Evolutionary conservation across 1,284 basidiomycete species (phyloP).

Genomic region (Neolentinus lepideus): DNA sequence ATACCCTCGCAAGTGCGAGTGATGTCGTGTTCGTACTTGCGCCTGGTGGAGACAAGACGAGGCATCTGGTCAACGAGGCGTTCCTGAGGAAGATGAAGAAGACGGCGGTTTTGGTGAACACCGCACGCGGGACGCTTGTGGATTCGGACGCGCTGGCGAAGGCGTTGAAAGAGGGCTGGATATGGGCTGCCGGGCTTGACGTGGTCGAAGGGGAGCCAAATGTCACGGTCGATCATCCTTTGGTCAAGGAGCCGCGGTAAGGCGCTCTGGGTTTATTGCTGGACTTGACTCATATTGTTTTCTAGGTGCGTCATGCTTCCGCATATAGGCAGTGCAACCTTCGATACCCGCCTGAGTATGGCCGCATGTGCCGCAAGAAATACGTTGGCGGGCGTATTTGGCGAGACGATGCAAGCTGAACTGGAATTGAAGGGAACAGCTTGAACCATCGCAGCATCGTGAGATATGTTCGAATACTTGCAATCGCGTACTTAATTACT

Average conservation of each 20-base stretch:
- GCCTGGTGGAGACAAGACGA: constrained; percentile 68
- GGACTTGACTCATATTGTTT: constrained; percentile 4
- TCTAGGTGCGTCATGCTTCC: constrained; percentile 74
- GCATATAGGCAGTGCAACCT: constrained; percentile 87
- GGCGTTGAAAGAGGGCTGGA: constrained; percentile 69
- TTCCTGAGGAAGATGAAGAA: constrained; percentile 85
- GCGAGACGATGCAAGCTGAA: constrained; percentile 47
- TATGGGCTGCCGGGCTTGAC: constrained; percentile 91
- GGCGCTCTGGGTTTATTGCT: constrained; percentile 14
- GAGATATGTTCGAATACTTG: too few relatives aligned
- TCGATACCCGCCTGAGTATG: constrained; percentile 82
- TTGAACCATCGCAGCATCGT: too few relatives aligned
- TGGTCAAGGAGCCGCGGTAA: constrained; percentile 72
- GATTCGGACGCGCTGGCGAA: constrained; percentile 83
- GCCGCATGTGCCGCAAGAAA: constrained; percentile 67
- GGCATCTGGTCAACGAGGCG: constrained; percentile 62
- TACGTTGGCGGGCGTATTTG: constrained; percentile 45
- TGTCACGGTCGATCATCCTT: constrained; percentile 65
- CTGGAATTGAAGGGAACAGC: constrained; percentile 15
- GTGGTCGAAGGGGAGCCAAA: constrained; percentile 92
- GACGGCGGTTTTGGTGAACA: constrained; percentile 75
- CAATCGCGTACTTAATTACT: too few relatives aligned
- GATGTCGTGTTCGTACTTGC: constrained; percentile 85
- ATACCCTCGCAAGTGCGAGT: constrained; percentile 63
- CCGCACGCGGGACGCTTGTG: constrained; percentile 75